A percentile compares a stretch with the other conserved stretches of the same genome.
Conservation (phyloP, 2,329 filamentous ascomycete genomes). For the Hyphodiscus sp. region DNA sequence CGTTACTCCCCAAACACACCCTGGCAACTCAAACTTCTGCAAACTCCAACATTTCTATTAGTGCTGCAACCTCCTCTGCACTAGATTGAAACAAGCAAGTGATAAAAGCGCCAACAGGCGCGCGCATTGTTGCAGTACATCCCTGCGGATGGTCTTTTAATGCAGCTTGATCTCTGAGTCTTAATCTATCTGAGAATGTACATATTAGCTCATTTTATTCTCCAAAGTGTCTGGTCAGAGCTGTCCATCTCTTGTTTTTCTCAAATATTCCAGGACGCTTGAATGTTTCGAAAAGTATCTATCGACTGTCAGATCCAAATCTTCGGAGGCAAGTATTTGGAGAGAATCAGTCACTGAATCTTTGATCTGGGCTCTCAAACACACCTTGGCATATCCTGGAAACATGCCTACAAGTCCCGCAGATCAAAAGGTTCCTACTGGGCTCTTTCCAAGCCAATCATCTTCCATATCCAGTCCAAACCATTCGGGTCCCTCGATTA, state of each 20-base stretch:
- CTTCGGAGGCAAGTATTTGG: no score
- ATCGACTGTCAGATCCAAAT: no score
- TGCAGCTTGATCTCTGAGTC: neutral
- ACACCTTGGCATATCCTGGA: neutral
- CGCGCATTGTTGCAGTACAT: neutral
- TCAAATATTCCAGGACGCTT: no score
- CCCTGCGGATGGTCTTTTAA: neutral
- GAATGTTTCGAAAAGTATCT: no score
- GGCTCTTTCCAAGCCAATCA: neutral
- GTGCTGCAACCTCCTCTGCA: neutral
- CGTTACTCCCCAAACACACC: neutral
- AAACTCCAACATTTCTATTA: neutral
- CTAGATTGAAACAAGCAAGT: neutral
- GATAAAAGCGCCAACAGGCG: neutral
- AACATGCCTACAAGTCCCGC: neutral
- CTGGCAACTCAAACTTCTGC: neutral
- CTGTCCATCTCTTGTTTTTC: no score
- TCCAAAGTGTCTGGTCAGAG: no score
- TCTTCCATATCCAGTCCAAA: neutral
- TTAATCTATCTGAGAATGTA: no score
- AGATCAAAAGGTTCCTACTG: neutral
- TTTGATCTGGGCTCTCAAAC: no score
- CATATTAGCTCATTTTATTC: no score
- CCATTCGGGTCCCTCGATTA: conserved; percentile 2
- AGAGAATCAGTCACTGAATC: no score